Conservation (phyloP, 208 protist genomes). For the Leishmania gerbilli region DNA sequence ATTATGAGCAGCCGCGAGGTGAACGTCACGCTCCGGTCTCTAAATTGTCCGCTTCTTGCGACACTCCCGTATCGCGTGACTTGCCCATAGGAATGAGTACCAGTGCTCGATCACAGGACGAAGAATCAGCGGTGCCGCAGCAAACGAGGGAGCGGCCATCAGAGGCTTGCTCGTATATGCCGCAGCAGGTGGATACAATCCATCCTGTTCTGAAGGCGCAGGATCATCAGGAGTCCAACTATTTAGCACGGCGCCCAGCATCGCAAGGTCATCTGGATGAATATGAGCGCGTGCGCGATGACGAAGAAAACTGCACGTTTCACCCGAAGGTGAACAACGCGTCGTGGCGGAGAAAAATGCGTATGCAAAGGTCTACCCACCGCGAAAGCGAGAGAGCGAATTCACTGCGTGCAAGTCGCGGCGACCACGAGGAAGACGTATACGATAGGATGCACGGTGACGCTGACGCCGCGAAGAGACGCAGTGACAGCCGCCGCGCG, state of each 20-base stretch:
- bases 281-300: conserved; percentile 19
- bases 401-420: conserved; percentile 5
- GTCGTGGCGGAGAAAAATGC: background rate
- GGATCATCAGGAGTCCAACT: background rate
- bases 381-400: conserved; percentile 7
- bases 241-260: background rate
- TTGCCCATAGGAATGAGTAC: background rate
- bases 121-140: background rate
- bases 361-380: background rate
- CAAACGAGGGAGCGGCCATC: background rate
- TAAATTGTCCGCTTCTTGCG: background rate
- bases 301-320: conserved; percentile 49
- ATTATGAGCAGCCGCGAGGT: conserved; percentile 15
- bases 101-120: background rate
- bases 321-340: conserved; percentile 34
- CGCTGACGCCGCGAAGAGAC: conserved; percentile 12
- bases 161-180: background rate
- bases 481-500: conserved; percentile 1
- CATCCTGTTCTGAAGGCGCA: background rate
- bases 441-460: conserved; percentile 26
- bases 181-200: background rate
- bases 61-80: conserved; percentile 4
- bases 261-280: background rate
- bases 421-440: conserved; percentile 7
- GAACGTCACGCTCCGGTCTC: conserved; percentile 15